Base-by-base conservation (phyloP, 371 early-diverging fungal genomes). In the Neoconidiobolus thromboides region DNA sequence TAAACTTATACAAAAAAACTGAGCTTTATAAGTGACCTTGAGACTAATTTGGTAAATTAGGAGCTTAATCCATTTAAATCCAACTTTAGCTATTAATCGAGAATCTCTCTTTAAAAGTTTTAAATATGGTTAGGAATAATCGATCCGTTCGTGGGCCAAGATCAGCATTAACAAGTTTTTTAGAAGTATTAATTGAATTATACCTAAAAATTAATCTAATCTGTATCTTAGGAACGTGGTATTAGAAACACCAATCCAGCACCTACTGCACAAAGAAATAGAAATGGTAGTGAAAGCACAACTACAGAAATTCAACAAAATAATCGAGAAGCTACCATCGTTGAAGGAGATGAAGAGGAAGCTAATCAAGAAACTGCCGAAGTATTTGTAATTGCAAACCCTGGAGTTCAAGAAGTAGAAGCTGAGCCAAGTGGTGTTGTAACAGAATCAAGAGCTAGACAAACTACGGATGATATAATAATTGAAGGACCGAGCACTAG, bases 131-230 rank as follows among this genome's bases (percentile, higher is more conserved):
- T 4, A 12, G 14, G 26, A 49, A 49, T 5, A 54, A 54, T 54
- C 39, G 43, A 14, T 2, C 26, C 2, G 60, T 60, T 2, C 50
- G 43, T 43, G 60, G 60, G 2, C 60, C 60, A 43, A 40, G 44
- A 14, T 60, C 60, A 1, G 60, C 60, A 41, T 53, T 60, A 42
- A 60, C 52, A 26, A 43, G 14, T 37, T 60, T 60, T 37, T 48
- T 58, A 37, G 38, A 15, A 9, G 59, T 47, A 58, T 37, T 58
- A 4, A 14, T 55, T 51, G 6, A 6, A 12, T 12, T 56, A 56
- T 43, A 15, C 6, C n/a, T 41, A 4, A 47, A 7, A 38, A 48
- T 40, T 47, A 26, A 38, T n/a, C 48, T n/a, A 26, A 4, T 26
- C 15, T 38, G 15, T n/a, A 26, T 60, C 12, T 1, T 12, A 60